Conservation (phyloP, 1,139 yeast species). For the Candida sp. region DNA sequence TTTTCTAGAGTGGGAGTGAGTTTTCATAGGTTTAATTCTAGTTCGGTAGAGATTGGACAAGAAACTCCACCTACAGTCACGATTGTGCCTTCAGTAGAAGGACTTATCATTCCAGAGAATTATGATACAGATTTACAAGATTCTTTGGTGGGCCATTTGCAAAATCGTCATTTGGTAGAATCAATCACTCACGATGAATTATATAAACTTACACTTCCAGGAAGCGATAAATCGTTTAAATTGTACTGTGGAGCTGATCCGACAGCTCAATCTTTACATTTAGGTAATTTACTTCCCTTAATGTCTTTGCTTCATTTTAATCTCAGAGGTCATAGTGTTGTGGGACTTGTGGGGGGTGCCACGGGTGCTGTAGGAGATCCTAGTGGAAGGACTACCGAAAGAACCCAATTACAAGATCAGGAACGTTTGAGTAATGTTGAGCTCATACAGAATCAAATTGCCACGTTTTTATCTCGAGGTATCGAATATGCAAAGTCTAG, state of each 20-base stretch:
- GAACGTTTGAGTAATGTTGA: conserved; percentile 59
- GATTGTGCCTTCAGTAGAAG: conserved; percentile 35
- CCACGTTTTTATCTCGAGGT: conserved; percentile 59
- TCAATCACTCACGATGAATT: conserved; percentile 47
- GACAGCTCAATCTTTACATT: conserved; percentile 82
- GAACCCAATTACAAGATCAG: conserved; percentile 51
- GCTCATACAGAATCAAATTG: conserved; percentile 61
- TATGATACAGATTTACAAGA: conserved; percentile 27
- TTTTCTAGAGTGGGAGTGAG: conserved; percentile 1
- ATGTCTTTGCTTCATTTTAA: conserved; percentile 82
- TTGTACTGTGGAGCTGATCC: conserved; percentile 98
- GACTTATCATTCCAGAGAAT: conserved; percentile 21
- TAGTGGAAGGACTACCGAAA: conserved; percentile 81
- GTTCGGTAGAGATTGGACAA: not conserved
- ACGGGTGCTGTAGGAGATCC: conserved; percentile 98
- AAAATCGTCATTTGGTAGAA: conserved; percentile 46
- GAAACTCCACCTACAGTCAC: conserved; percentile 20
- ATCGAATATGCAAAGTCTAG: conserved; percentile 57
- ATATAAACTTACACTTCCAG: conserved; percentile 30
- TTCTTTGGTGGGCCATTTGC: conserved; percentile 44
- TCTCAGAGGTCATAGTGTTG: conserved; percentile 78
- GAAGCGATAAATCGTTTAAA: conserved; percentile 39
- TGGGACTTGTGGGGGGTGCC: conserved; percentile 94
- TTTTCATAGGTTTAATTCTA: conserved; percentile 8
- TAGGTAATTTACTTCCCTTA: conserved; percentile 87